These are phyloP conservation scores for Xylaria sp. DNA, from an alignment of 2,329 filamentous ascomycete genomes.

Conservation along the genomic window DNA sequence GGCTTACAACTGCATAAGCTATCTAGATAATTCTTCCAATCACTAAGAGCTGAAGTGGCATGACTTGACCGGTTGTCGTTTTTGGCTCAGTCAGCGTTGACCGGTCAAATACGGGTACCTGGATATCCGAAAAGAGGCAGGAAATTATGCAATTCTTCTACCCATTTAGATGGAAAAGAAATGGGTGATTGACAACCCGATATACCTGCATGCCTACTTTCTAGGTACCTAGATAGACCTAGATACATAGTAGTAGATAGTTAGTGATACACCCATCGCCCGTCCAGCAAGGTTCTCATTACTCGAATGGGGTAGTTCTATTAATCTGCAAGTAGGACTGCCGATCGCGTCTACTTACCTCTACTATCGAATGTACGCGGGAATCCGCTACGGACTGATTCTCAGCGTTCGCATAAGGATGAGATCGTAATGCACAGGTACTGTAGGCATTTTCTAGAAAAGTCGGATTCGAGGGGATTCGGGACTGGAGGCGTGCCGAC, in stretches of 20 bases:
- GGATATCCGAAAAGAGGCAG: constrained; percentile 3
- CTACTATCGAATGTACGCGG: background rate
- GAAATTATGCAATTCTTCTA: background rate
- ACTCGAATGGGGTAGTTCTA: constrained; percentile 6
- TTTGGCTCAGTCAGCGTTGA: constrained; percentile 10
- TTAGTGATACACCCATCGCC: background rate
- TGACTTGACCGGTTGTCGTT: constrained; percentile 20
- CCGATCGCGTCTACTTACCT: constrained; percentile 21
- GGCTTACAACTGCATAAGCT: background rate
- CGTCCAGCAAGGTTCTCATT: constrained; percentile 13
- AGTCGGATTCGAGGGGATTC: constrained; percentile 10
- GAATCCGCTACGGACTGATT: constrained; percentile 6
- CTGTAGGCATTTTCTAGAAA: background rate
- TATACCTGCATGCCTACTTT: background rate
- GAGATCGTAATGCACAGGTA: constrained; percentile 23
- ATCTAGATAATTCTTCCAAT: background rate
- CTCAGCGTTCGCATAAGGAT: constrained; percentile 1
- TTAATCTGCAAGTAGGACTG: constrained; percentile 12
- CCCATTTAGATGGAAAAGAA: constrained; percentile 7
- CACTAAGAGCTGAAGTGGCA: constrained; percentile 1
- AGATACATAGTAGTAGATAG: too few species aligned
- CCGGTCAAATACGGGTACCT: constrained; percentile 12
- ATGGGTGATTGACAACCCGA: background rate
- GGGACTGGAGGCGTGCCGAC: constrained; percentile 22
- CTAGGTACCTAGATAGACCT: background rate